Base-by-base conservation (phyloP, 495 filamentous ascomycete genomes). In the Haplographium delicatum region DNA sequence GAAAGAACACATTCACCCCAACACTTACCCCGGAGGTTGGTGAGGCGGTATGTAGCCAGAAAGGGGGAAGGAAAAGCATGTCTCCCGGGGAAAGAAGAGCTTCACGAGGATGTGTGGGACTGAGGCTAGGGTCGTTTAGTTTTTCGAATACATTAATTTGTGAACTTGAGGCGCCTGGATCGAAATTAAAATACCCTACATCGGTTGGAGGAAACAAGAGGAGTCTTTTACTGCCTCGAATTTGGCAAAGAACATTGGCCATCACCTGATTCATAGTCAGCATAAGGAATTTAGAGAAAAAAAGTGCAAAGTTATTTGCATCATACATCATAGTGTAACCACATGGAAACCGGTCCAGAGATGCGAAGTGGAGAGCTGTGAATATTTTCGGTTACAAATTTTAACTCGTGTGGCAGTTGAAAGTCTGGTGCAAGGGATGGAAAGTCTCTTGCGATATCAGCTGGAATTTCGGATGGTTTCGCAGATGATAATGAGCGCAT, bases 311-410 rank as follows among this genome's bases (percentile, higher is more conserved):
- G n/a, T n/a, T n/a, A n/a, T n/a, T n/a, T n/a, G n/a, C n/a, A n/a
- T 9, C 76, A 71, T 67, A 86, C 85, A 65, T 95, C 88, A 70
- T 91, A 95, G 64, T 96, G 89, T 22, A 95, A 72, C 91, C 89
- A 96, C 80, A 97, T 88, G 22, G 78, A 83, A 3, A 94, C 88
- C 0, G 79, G 82, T 1, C 88, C 87, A 11, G 87, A 91, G 34
- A 96, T 81, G 22, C 89, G 73, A 20, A 95, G 65, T 0, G 88
- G 83, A 0, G 87, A 89, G 61, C 85, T 93, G 60, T 94, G 89
- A n/a, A 75, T 68, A 54, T 82, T 81, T 19, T 78, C 68, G 1
- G 61, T 61, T 2, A 83, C 79, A n/a, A 75, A 65, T 1, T 68
- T 65, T 22, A 95, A 68, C 42, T 81, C 69, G 8, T 74, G 62